Evolutionary conservation across 176 grass and related monocot genomes (phyloP), one percentile per base, ranked within the genome.

Genomic region (Typha latifolia): DNA sequence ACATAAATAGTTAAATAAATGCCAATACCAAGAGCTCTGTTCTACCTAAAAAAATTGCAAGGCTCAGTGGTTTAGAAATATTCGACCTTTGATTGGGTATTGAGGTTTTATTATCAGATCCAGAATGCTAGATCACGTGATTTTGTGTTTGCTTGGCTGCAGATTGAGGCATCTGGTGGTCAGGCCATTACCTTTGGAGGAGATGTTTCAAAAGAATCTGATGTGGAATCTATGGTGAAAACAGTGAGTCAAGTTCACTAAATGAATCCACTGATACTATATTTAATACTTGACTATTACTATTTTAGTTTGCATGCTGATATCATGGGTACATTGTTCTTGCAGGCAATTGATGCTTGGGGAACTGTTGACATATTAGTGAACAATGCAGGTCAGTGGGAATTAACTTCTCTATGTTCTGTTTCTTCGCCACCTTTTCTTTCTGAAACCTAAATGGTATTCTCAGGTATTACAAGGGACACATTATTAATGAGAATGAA

Each of bases 401-500:
- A 72, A 19, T 51, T 75, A 53, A 16, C 7, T 57, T 76, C 59
- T 49, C 61, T 69, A 66, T 48, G 32, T 26, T 50, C 66, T 55
- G 21, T 49, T 57, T 24, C 34, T 47, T 48, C 51, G 67, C 19
- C 59, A 55, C 49, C 16, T 2, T 26, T 62, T 50, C 65, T 67
- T 74, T 43, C 1, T 27, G 19, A 75, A 18, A 12, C 56, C 63
- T 49, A 65, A 24, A 24, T 69, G 32, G 32, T 90, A 67, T 59
- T 69, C 70, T 37, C 68, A 99, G 94, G 94, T 68, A 99, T 93
- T 81, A 99, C 94, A 51, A 66, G 94, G 32, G 95, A 99, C 32
- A 90, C 89, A 63, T 75, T 99, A 66, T 81, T 99, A 71, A 99
- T 99, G 89, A 84, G 95, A 81, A 99, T 99, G 95, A 99, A 99